Evolutionary conservation across 1,139 yeast genomes (phyloP), one percentile per base, ranked within the genome.

Genomic region (Geotrichum cucujoidarum): DNA sequence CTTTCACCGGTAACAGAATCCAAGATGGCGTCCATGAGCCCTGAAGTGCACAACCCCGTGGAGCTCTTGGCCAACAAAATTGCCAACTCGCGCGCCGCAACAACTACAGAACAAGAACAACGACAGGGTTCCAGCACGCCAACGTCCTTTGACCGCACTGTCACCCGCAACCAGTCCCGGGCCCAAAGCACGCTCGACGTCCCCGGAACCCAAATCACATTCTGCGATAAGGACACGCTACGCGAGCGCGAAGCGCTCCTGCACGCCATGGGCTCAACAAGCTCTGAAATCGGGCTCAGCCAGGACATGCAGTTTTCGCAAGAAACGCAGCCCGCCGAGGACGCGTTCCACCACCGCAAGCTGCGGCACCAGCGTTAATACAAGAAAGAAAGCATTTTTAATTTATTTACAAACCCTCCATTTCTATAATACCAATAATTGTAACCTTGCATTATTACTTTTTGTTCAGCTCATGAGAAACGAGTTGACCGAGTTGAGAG

Each of bases 401-500:
- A n/a, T n/a, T n/a, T n/a, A n/a, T n/a, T n/a, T n/a, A n/a, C n/a
- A n/a, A n/a, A n/a, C n/a, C n/a, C n/a, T n/a, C n/a, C n/a, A n/a
- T n/a, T n/a, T n/a, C n/a, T n/a, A n/a, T n/a, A n/a, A n/a, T n/a
- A n/a, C n/a, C n/a, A n/a, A n/a, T n/a, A n/a, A n/a, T n/a, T n/a
- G n/a, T n/a, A n/a, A n/a, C n/a, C n/a, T n/a, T n/a, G n/a, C n/a
- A n/a, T n/a, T n/a, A n/a, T n/a, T 24, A 24, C 10, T 24, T 24
- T 24, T 24, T 24, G n/a, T n/a, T 48, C 40, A 60, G 5, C 57
- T 54, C 58, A 66, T 59, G 17, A 66, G 45, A 43, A 54, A 65
- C 1, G 63, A 44, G 30, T 61, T 61, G 20, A 60, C 57, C 2
- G 64, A 45, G 47, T 84, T 92, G 36, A 87, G 66, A 0, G 94